Percentiles rank a stretch among this genome's conserved stretches.
These are phyloP conservation scores for Zymoseptoria crescenta DNA, from an alignment of 2,329 filamentous ascomycete species.

Conservation along the genomic window DNA sequence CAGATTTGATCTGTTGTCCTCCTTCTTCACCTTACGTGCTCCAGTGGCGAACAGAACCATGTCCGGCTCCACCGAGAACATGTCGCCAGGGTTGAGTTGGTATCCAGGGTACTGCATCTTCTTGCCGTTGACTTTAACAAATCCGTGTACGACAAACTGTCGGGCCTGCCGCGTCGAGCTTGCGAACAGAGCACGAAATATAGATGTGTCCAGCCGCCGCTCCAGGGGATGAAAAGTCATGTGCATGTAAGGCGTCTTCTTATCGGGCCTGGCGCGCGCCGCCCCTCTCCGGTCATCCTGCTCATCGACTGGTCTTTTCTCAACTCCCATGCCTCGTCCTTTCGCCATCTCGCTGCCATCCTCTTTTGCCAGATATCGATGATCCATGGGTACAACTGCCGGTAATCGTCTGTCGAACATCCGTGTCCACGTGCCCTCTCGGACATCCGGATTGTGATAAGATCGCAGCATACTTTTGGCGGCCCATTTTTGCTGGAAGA, in stretches of 20 bases:
- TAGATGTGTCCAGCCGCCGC: conserved; percentile 82
- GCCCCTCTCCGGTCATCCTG: conserved; percentile 12
- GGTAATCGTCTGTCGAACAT: conserved; percentile 80
- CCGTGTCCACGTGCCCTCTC: conserved; percentile 86
- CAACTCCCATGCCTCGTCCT: conserved; percentile 70
- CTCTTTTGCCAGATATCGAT: conserved; percentile 65
- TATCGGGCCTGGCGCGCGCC: conserved; percentile 6
- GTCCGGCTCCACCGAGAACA: conserved; percentile 92
- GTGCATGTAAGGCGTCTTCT: conserved; percentile 80
- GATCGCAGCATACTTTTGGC: conserved; percentile 76
- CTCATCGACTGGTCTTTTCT: conserved; percentile 22
- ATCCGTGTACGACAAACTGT: conserved; percentile 88
- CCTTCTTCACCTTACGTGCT: conserved; percentile 39
- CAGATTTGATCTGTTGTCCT: conserved; percentile 21
- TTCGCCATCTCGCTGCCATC: conserved; percentile 79
- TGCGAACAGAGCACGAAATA: conserved; percentile 89
- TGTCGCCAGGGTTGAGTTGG: conserved; percentile 89
- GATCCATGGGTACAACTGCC: conserved; percentile 78
- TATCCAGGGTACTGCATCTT: conserved; percentile 94
- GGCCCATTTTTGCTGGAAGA: conserved; percentile 97
- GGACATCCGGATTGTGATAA: conserved; percentile 93
- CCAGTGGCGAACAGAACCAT: conserved; percentile 85
- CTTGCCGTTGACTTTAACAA: conserved; percentile 92
- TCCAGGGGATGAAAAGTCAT: conserved; percentile 93
- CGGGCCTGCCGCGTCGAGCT: conserved; percentile 87